Conservation (phyloP, 2,329 filamentous ascomycete genomes). For the Penicillium crustosum region DNA sequence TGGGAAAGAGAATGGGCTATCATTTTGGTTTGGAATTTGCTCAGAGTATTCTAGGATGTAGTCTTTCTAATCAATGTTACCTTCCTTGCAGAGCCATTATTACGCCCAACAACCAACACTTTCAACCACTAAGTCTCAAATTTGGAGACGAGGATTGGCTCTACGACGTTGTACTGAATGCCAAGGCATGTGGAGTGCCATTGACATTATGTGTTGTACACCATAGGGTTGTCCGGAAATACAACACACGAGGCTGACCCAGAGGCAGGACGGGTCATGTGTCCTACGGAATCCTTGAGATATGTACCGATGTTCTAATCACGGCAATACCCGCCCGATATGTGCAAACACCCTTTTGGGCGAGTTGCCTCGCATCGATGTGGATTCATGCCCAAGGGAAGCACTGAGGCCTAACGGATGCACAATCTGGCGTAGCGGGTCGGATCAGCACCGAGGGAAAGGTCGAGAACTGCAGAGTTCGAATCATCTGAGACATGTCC, state of each 20-base stretch:
- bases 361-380: conserved; percentile 12
- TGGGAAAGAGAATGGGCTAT: not conserved
- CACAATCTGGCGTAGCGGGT: conserved; percentile 16
- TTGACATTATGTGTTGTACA: not conserved
- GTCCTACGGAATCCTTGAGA: not conserved
- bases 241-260: not conserved
- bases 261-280: not conserved
- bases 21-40: not conserved
- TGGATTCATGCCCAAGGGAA: conserved; percentile 24
- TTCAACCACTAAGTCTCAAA: not conserved
- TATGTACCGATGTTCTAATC: conserved; percentile 3
- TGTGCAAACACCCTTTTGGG: conserved; percentile 12
- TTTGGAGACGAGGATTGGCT: not conserved
- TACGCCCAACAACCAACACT: not conserved
- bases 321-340: conserved; percentile 2
- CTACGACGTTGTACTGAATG: not conserved
- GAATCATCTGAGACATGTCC: conserved; percentile 43
- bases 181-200: not conserved
- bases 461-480: conserved; percentile 7
- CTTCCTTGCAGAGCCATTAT: not conserved
- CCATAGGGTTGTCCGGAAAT: not conserved
- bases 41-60: not conserved
- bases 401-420: conserved; percentile 23
- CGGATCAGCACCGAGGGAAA: conserved; percentile 6
- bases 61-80: not conserved